Conservation (phyloP, 805 yeast genomes). For the Yamadazyma ubonensis region DNA sequence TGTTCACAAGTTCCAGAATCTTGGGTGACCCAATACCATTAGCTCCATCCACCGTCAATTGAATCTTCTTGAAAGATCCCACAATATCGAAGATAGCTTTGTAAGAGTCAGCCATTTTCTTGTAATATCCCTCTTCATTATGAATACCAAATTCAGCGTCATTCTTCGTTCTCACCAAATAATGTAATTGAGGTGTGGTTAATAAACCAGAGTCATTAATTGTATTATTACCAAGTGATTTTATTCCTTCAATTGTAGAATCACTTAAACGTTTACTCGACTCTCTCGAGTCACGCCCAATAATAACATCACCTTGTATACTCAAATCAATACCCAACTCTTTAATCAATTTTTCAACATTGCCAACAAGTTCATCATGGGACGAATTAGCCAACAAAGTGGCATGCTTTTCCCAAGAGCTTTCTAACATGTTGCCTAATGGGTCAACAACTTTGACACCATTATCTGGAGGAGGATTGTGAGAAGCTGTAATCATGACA, state of each 20-base stretch:
- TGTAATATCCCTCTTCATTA: conserved; percentile 67
- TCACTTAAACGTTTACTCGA: conserved; percentile 67
- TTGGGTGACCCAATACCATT: conserved; percentile 96
- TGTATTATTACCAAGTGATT: conserved; percentile 42
- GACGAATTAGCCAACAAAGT: conserved; percentile 74
- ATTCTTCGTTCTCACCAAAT: conserved; percentile 71
- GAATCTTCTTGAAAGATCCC: conserved; percentile 25
- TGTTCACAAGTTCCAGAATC: conserved; percentile 46
- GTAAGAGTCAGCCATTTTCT: conserved; percentile 57
- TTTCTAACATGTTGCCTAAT: conserved; percentile 82
- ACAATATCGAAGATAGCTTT: conserved; percentile 38
- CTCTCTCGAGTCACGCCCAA: conserved; percentile 87
- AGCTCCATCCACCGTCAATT: conserved; percentile 81
- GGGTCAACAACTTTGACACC: conserved; percentile 96
- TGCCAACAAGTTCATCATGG: conserved; percentile 42
- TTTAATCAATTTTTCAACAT: conserved; percentile 37
- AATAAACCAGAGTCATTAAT: conserved; percentile 62
- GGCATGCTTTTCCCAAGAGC: conserved; percentile 81
- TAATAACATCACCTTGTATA: conserved; percentile 48
- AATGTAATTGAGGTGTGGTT: conserved; percentile 95
- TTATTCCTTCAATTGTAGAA: conserved; percentile 62
- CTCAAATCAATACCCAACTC: conserved; percentile 47
- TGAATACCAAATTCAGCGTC: conserved; percentile 62
- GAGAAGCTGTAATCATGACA: conserved; percentile 96
- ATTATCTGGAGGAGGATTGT: conserved; percentile 87